phyloP scores from a whole-genome alignment of 805 yeast species.

The Myxozyma sirexii region DNA sequence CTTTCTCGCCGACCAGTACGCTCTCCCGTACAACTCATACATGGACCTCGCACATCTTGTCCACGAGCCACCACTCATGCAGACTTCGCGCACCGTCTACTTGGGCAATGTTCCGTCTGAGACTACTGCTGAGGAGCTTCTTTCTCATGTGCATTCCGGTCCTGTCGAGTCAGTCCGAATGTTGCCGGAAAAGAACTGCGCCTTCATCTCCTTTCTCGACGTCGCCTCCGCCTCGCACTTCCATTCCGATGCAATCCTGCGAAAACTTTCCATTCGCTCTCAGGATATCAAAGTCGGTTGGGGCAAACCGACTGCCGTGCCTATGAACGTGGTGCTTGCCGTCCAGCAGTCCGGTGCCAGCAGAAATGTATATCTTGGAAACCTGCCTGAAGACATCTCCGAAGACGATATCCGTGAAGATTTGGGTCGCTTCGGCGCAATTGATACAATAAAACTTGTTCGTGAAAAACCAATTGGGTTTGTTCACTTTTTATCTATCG shows the following conservation, averaged over 20 bases:
- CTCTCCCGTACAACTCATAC: slow-evolving; percentile 30
- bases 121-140: slow-evolving; percentile 74
- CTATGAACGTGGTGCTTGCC: slow-evolving; percentile 71
- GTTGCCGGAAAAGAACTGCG: slow-evolving; percentile 84
- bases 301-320: slow-evolving; percentile 81
- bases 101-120: slow-evolving; percentile 86
- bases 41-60: slow-evolving; percentile 30
- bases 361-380: slow-evolving; percentile 88
- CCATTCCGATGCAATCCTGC: slow-evolving; percentile 89
- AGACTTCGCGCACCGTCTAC: slow-evolving; percentile 70
- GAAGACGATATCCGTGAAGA: slow-evolving; percentile 70
- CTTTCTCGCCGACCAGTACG: slow-evolving; percentile 26
- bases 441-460: slow-evolving; percentile 81
- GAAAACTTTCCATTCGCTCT: slow-evolving; percentile 75
- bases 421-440: slow-evolving; percentile 72
- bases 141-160: slow-evolving; percentile 91
- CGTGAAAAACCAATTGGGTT: slow-evolving; percentile 77
- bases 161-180: slow-evolving; percentile 72
- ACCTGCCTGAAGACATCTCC: slow-evolving; percentile 64
- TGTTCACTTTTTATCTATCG: slow-evolving; percentile 83
- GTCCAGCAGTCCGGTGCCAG: slow-evolving; percentile 88
- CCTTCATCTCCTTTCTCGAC: slow-evolving; percentile 86
- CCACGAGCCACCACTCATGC: slow-evolving; percentile 13
- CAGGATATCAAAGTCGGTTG: slow-evolving; percentile 87
- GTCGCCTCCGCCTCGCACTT: slow-evolving; percentile 85